These are phyloP conservation scores for Babesia ovata DNA, from an alignment of 169 alveolate genomes.

Conservation along the genomic window DNA sequence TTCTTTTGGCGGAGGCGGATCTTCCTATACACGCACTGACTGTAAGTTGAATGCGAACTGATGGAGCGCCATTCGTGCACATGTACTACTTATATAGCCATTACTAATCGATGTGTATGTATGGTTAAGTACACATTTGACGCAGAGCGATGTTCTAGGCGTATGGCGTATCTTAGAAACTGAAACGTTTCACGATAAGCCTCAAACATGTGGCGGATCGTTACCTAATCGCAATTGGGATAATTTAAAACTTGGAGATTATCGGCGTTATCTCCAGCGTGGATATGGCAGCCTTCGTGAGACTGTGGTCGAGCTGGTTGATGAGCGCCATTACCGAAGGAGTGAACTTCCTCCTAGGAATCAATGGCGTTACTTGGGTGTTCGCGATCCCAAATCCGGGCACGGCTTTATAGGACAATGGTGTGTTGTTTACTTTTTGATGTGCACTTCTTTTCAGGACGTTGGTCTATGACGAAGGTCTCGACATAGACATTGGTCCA, in stretches of 20 bases:
- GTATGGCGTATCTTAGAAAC: conserved; percentile 60
- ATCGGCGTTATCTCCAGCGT: conserved; percentile 26
- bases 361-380: conserved; percentile 49
- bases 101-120: conserved; percentile 6
- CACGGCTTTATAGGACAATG: conserved; percentile 44
- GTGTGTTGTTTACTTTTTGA: neutral
- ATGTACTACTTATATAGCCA: neutral
- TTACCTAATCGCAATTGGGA: conserved; percentile 53
- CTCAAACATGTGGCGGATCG: conserved; percentile 62
- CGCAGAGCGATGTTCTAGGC: conserved; percentile 64
- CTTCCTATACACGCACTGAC: conserved; percentile 47
- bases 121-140: neutral
- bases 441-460: conserved; percentile 35
- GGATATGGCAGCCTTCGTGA: conserved; percentile 48
- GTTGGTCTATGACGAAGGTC: conserved; percentile 70
- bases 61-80: neutral
- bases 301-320: conserved; percentile 36
- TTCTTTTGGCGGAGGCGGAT: conserved; percentile 13
- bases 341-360: conserved; percentile 50
- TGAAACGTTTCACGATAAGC: conserved; percentile 22
- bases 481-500: conserved; percentile 41
- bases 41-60: conserved; percentile 5
- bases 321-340: conserved; percentile 41
- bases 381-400: conserved; percentile 3
- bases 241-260: conserved; percentile 55